Evolutionary conservation across 371 early-diverging fungal species (phyloP), one percentile per base, ranked within the genome.

Genomic region (Syncephalastrum monosporum): DNA sequence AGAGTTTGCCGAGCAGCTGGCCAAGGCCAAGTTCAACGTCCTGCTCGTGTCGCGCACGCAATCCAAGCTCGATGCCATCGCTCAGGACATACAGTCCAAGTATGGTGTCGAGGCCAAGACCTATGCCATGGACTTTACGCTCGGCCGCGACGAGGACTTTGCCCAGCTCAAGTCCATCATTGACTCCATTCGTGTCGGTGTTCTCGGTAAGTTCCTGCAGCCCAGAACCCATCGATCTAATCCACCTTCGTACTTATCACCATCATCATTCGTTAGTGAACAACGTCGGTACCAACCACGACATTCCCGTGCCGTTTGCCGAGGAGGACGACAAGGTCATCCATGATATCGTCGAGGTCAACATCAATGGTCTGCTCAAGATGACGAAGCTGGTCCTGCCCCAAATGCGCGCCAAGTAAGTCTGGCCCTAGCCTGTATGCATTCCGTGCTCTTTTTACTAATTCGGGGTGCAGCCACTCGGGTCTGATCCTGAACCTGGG

Each of bases 401-500:
- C 41, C 81, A 82, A 56, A 91, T 94, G 90, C 72, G 81, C 57
- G 53, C 57, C 50, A 69, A 74, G 74, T 78, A 76, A 69, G 71
- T 42, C 29, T 7, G 21, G 2, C 21, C 21, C 21, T 21, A 21
- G 0, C 2, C 21, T 21, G n/a, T 21, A 21, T 2, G 21, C 13
- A 27, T 13, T 15, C 41, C 14, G 43, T 29, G 17, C 10, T 15
- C 38, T 24, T 17, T 43, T 43, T 43, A 45, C 56, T 50, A n/a
- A 51, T 24, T 25, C n/a, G 10, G 16, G n/a, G 53, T 69, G 27
- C 67, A 86, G 86, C 55, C 83, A 84, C 61, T 71, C 69, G 43
- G 97, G 97, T 45, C 83, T 96, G 67, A 91, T 99, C 54, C 73
- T 99, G 61, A 97, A 95, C 77, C 73, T 92, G 52, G 99, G 98